Conservation (phyloP, 805 yeast genomes). For the Phaffomyces opuntiae region DNA sequence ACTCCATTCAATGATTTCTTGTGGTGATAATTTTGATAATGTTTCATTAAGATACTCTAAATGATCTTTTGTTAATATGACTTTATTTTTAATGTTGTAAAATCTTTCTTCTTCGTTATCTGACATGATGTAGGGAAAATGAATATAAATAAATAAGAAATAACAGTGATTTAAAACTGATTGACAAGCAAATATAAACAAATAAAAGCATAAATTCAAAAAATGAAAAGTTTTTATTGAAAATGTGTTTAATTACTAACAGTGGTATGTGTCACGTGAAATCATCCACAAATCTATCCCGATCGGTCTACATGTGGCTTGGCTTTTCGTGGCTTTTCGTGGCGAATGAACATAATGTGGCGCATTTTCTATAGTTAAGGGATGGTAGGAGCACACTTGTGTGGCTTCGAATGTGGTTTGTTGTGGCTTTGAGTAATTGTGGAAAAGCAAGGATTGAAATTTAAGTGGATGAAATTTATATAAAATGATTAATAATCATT, state of each 20-base stretch:
- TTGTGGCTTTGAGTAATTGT: not conserved
- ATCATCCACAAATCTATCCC: slow-evolving; percentile 7
- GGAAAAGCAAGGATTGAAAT: not conserved
- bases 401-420: not conserved
- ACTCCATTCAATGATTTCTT: slow-evolving; percentile 78
- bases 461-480: too few species aligned
- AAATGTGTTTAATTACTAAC: too few species aligned
- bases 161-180: too few species aligned
- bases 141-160: not conserved
- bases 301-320: slow-evolving; percentile 7
- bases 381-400: not conserved
- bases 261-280: slow-evolving; percentile 10
- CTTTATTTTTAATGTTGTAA: slow-evolving; percentile 25
- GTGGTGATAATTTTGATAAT: slow-evolving; percentile 49
- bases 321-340: not conserved
- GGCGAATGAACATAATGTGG: not conserved
- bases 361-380: not conserved
- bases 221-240: too few species aligned
- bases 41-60: slow-evolving; percentile 59
- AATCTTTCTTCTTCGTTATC: slow-evolving; percentile 1
- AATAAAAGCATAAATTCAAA: too few species aligned
- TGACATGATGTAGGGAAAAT: not conserved
- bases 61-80: slow-evolving; percentile 42
- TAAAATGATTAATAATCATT: too few species aligned
- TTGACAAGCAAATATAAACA: too few species aligned